Evolutionary conservation across 2,329 filamentous ascomycete species (phyloP), one percentile per base, ranked within the genome.

Genomic region (Colletotrichum somersetense): DNA sequence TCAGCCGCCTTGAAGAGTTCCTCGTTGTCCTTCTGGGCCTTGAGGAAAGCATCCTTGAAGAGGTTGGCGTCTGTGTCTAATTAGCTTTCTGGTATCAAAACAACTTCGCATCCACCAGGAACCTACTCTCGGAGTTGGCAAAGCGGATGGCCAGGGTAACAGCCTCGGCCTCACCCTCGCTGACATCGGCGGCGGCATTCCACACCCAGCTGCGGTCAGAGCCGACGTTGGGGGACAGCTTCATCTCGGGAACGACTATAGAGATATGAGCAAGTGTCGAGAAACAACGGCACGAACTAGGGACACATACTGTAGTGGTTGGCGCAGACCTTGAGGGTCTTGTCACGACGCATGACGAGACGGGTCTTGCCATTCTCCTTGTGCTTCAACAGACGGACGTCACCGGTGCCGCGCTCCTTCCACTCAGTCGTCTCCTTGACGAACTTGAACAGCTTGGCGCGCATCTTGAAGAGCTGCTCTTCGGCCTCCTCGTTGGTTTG

Each of bases 321-420:
- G 82, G 96, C 96, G 92, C 96, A 99, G 85, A 99, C 96, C 90
- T 99, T 99, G 87, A 98, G 91, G 74, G 96, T 99, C 94, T 98
- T 98, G 89, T 99, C 96, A 82, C 96, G 91, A 83, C 96, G 93
- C 96, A 99, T 99, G 78, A 99, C 96, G 79, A 99, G 88, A 78
- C 96, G 91, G 72, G 95, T 97, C 92, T 98, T 98, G 85, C 93
- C 91, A 83, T 97, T 98, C 88, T 98, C 95, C 90, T 95, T 96
- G 89, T 99, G 96, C 91, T 98, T 98, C 81, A 99, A 89, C 84
- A 99, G 89, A 80, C 96, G 91, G 75, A 98, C 95, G 79, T 98
- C 96, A 79, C 96, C 96, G 76, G 96, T 98, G 76, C 96, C 96
- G 81, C 96, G 93, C 91, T 99, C 96, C 89, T 98, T 99, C 96